A percentile compares a stretch with the other conserved stretches of the same genome.
Evolutionary conservation across 257 asterid species (phyloP).

Genomic region (Handroanthus guayacan): DNA sequence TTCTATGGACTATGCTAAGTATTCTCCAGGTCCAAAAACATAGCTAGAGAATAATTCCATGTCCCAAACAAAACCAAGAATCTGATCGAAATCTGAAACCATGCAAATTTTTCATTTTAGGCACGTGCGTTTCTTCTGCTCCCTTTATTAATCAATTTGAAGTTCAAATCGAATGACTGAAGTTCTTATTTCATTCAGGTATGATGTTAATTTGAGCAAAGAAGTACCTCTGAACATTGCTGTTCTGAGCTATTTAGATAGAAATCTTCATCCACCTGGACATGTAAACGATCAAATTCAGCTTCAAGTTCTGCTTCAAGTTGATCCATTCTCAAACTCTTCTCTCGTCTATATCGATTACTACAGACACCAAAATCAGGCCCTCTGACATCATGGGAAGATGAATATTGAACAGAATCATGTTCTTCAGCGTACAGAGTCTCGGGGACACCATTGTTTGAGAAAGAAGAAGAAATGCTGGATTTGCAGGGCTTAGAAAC

Average conservation of each 20-base stretch:
- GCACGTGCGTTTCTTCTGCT: too few species aligned
- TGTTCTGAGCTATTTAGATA: conserved; percentile 30
- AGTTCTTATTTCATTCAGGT: too few species aligned
- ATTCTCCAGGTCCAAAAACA: too few species aligned
- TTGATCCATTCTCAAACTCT: conserved; percentile 58
- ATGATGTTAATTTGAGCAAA: neutral
- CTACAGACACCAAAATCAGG: conserved; percentile 36
- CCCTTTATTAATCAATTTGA: too few species aligned
- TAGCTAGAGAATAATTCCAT: too few species aligned
- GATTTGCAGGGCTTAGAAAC: conserved; percentile 29
- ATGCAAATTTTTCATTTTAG: too few species aligned
- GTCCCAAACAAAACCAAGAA: too few species aligned
- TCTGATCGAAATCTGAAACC: too few species aligned
- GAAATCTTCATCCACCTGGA: conserved; percentile 47
- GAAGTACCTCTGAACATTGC: conserved; percentile 54
- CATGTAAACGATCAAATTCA: conserved; percentile 62
- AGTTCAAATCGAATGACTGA: too few species aligned
- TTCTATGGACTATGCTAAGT: too few species aligned
- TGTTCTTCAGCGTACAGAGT: conserved; percentile 17
- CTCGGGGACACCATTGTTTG: conserved; percentile 36
- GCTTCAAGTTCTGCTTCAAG: conserved; percentile 73
- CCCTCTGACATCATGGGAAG: conserved; percentile 33
- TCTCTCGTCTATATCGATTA: conserved; percentile 38
- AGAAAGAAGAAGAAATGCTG: conserved; percentile 35
- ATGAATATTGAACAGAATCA: conserved; percentile 30